These are phyloP conservation scores for Aspergillus cejpii DNA, from an alignment of 2,329 filamentous ascomycete species.

Conservation along the genomic window DNA sequence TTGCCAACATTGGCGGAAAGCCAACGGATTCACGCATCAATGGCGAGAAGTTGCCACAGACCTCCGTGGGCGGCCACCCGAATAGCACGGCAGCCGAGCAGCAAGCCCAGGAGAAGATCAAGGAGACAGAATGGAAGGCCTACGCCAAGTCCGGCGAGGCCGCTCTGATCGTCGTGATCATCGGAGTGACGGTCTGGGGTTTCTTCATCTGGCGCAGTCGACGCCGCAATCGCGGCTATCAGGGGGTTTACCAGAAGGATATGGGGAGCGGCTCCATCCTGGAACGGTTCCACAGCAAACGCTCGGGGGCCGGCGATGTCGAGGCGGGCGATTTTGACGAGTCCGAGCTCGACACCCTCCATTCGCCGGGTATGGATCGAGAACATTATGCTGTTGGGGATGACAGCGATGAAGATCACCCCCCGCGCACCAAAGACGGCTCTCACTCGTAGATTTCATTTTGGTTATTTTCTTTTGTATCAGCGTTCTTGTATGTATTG, in stretches of 20 bases:
- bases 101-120: constrained; percentile 64
- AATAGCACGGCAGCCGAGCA: constrained; percentile 63
- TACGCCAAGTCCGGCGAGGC: constrained; percentile 84
- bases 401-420: constrained; percentile 38
- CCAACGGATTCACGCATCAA: constrained; percentile 76
- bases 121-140: constrained; percentile 79
- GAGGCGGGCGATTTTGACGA: constrained; percentile 59
- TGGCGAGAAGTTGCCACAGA: constrained; percentile 73
- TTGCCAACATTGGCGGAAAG: constrained; percentile 73
- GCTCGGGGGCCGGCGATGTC: constrained; percentile 43
- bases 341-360: constrained; percentile 52
- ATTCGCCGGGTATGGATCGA: constrained; percentile 29
- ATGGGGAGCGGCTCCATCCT: constrained; percentile 39
- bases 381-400: constrained; percentile 46
- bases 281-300: constrained; percentile 44
- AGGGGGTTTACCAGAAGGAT: constrained; percentile 40
- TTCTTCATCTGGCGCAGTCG: constrained; percentile 58
- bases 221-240: constrained; percentile 42
- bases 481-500: constrained; percentile 5
- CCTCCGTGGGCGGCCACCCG: constrained; percentile 66
- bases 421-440: constrained; percentile 6
- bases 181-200: constrained; percentile 68
- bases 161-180: constrained; percentile 71
- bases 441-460: constrained; percentile 5
- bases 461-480: constrained; percentile 4